Base-by-base conservation (phyloP, 73 alveolate species). In the Paramecium caudatum region DNA sequence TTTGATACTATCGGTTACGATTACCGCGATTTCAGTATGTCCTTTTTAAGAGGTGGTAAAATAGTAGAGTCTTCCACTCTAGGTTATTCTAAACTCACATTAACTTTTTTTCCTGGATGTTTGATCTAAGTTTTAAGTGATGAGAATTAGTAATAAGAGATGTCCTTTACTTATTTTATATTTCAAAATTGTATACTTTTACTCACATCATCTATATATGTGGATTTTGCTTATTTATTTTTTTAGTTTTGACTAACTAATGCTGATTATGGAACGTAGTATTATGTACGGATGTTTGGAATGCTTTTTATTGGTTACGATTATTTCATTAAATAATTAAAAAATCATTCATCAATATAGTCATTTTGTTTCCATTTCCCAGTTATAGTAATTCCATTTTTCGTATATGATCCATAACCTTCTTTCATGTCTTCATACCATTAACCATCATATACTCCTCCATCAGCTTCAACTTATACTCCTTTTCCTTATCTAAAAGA, bases 261-360 rank as follows among this genome's bases (percentile, higher is more conserved):
- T 19, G 27, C 12, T 1, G 61, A 34, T 17, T 34, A 68, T n/a
- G 84, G 37, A 25, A 68, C 30, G 34, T 68, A 68, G 17, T 68
- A 68, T 37, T 68, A 43, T 34, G 84, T 34, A 32, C 84, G 25
- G 13, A 68, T 30, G 16, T 68, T 68, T 3, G 84, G 61, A 4
- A 68, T 68, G 50, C 84, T 34, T 68, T 68, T 68, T 68, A 32
- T 17, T 32, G 47, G 21, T 68, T 32, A 37, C 34, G 47, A 55
- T 55, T 55, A 55, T 55, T 55, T 55, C 80, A 55, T 55, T 27
- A 55, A 55, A n/a, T n/a, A n/a, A n/a, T n/a, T n/a, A n/a, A n/a
- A n/a, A n/a, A n/a, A n/a, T n/a, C n/a, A n/a, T 5, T 49, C 70
- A 13, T 16, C 70, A n/a, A 13, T 0, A 13, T 21, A 49, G 8